These are phyloP conservation scores for Chrysanthemum makinoi DNA, from an alignment of 129 eudicot species.

Conservation along the genomic window DNA sequence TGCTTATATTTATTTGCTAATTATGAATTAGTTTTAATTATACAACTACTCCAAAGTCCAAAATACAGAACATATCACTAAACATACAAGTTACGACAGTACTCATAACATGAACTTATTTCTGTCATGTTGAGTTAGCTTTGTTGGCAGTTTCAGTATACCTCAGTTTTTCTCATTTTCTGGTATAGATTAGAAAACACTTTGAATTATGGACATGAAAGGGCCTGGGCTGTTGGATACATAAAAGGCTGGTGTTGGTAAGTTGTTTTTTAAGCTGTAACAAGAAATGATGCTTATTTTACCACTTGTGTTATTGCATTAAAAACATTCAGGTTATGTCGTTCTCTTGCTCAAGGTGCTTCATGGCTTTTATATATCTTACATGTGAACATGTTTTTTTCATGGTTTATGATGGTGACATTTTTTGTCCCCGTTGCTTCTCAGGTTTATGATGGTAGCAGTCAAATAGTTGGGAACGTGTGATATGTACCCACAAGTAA, in stretches of 20 bases:
- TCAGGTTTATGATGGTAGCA: constrained; percentile 90
- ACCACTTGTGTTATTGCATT: not conserved
- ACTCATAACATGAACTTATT: no score
- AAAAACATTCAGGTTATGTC: not conserved
- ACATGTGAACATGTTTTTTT: constrained; percentile 1
- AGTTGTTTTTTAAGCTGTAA: constrained; percentile 13
- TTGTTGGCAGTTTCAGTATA: no score
- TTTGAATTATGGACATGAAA: constrained; percentile 53
- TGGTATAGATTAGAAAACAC: no score
- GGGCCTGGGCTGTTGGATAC: constrained; percentile 89
- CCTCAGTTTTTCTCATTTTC: no score
- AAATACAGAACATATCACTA: no score
- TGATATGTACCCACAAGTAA: constrained; percentile 88
- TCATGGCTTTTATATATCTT: not conserved
- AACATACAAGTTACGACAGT: no score
- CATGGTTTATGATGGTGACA: constrained; percentile 1
- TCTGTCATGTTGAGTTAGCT: no score
- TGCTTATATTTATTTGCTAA: no score
- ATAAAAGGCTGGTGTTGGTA: constrained; percentile 83
- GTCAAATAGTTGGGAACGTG: constrained; percentile 91
- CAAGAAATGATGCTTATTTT: not conserved
- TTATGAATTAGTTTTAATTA: no score
- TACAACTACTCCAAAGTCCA: no score
- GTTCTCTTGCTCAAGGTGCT: constrained; percentile 14
- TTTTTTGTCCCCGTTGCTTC: constrained; percentile 2